A percentile compares a stretch with the other conserved stretches of the same genome.
Evolutionary conservation across 2,329 filamentous ascomycete species (phyloP).

Genomic region (Ascochyta fabae): DNA sequence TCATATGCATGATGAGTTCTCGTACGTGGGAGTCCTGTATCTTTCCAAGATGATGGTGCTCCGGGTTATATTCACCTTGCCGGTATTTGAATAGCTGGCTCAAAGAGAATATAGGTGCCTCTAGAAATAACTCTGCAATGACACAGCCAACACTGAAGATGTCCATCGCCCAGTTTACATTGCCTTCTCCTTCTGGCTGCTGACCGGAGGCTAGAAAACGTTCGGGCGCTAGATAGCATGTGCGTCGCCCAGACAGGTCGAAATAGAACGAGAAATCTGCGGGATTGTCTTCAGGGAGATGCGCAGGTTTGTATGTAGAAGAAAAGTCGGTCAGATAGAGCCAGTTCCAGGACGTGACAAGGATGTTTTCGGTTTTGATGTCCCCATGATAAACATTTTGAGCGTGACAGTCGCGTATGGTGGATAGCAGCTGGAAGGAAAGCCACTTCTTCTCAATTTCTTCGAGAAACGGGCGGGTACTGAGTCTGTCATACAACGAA

Average conservation of each 20-base stretch:
- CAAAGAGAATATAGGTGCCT: constrained; percentile 95
- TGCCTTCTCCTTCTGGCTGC: constrained; percentile 67
- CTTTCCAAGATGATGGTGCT: constrained; percentile 78
- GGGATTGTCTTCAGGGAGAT: constrained; percentile 93
- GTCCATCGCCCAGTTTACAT: constrained; percentile 92
- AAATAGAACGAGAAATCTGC: constrained; percentile 98
- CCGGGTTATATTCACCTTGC: constrained; percentile 88
- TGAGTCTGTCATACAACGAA: constrained; percentile 93
- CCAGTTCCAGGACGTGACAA: constrained; percentile 99
- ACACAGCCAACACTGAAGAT: constrained; percentile 97
- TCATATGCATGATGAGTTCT: constrained; percentile 93
- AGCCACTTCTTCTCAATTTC: constrained; percentile 99
- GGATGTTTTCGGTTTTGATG: constrained; percentile 96
- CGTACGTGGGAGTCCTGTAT: constrained; percentile 88
- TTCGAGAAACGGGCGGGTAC: constrained; percentile 93
- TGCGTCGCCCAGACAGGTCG: constrained; percentile 87
- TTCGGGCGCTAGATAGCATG: constrained; percentile 94
- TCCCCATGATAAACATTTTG: constrained; percentile 93
- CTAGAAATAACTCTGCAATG: constrained; percentile 93
- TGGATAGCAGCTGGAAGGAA: constrained; percentile 92
- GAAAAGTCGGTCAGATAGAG: constrained; percentile 98
- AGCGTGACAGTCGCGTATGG: constrained; percentile 87
- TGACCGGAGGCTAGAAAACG: constrained; percentile 79
- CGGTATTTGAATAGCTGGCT: constrained; percentile 96
- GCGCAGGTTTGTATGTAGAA: constrained; percentile 91